Conservation (phyloP, 2,329 filamentous ascomycete genomes). For the Diaporthe humulicola region DNA sequence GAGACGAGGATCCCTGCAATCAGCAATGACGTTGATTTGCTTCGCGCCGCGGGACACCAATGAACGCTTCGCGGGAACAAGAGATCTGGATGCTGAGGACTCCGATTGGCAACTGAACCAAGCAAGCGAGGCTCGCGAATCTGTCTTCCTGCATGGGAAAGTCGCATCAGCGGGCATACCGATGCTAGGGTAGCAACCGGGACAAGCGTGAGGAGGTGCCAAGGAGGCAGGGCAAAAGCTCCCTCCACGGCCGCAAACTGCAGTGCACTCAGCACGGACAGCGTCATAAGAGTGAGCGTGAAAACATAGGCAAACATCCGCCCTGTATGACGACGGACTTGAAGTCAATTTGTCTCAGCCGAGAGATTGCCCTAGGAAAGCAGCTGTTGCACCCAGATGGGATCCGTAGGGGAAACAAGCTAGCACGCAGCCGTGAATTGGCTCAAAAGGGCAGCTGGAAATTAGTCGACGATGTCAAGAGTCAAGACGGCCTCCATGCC, state of each 20-base stretch:
- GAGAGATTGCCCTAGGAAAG: neutral
- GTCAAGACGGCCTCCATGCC: neutral
- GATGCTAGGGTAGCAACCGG: neutral
- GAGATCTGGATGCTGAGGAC: constrained; percentile 18
- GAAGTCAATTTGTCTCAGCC: constrained; percentile 10
- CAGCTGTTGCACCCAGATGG: neutral
- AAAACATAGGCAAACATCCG: neutral
- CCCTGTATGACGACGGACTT: neutral
- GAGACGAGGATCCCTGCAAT: neutral
- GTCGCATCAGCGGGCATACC: constrained; percentile 22
- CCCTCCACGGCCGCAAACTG: neutral
- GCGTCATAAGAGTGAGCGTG: neutral
- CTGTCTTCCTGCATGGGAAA: constrained; percentile 31
- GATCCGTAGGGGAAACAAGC: neutral
- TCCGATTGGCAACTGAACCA: constrained; percentile 20
- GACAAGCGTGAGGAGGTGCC: neutral
- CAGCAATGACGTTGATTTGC: neutral
- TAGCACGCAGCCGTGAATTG: neutral
- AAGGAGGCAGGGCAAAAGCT: neutral
- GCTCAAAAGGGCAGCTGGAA: neutral
- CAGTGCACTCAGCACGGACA: neutral
- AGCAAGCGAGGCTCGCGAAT: constrained; percentile 35
- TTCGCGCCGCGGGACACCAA: neutral
- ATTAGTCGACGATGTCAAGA: neutral
- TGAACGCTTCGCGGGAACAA: neutral